Base-by-base conservation (phyloP, 2,329 filamentous ascomycete species). In the Fusarium sp. region DNA sequence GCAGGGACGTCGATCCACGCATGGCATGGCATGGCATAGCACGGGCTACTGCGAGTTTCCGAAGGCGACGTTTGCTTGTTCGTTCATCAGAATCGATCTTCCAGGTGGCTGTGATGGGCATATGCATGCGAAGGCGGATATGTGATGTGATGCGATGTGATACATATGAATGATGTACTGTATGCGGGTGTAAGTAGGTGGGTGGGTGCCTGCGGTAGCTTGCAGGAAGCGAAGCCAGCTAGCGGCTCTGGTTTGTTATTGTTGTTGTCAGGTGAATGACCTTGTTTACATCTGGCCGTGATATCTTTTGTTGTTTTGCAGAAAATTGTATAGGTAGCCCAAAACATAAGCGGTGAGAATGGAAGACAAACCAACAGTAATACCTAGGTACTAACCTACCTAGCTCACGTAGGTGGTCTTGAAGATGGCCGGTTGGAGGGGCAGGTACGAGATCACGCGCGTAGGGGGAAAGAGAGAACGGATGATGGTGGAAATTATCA, bases 31-130 rank as follows among this genome's bases (percentile, higher is more conserved):
- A 31, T 31, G 5, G 28, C 28, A 31, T 28, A 10, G 40, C 38
- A 50, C 55, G 54, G 58, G 46, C 58, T 58, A 34, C 56, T 66
- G 57, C 42, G 49, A 63, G 60, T 43, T 34, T 60, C 50, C 31
- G 46, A 44, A 42, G 53, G 56, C 45, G 34, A 53, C 26, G 20
- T 63, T 61, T 45, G 62, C 62, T 61, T 45, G 59, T 46, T 58
- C 53, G 63, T 69, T 71, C 49, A 50, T 65, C 46, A 57, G 49
- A 50, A 40, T 44, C 52, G 66, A 70, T 69, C 66, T 72, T 70
- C 64, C 67, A 50, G 58, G 58, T 68, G 67, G 67, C 63, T 67
- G 67, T 71, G 67, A 71, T 71, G 67, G 18, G 54, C 67, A 71
- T 71, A 68, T 70, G 67, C 67, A 71, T 52, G 67, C 46, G 58